phyloP scores from a whole-genome alignment of 164 flowering plant genomes.

The Berberis vulgaris region DNA sequence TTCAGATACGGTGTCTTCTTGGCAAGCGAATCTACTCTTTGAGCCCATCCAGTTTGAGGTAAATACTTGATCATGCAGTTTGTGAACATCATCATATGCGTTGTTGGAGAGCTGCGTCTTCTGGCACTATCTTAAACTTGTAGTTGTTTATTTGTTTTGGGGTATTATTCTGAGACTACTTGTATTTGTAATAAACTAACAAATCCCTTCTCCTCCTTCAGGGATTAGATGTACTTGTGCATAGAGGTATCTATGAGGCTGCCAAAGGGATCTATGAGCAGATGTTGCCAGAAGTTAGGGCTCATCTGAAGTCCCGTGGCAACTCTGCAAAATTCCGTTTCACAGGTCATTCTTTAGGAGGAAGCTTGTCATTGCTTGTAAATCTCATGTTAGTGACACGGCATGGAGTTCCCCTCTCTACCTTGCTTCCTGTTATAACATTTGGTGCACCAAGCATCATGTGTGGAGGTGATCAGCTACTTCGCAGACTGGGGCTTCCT shows the following conservation, averaged over 20 bases:
- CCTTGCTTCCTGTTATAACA: constrained; percentile 84
- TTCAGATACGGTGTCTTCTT: constrained; percentile 86
- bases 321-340: constrained; percentile 67
- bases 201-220: constrained; percentile 11
- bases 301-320: constrained; percentile 57
- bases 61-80: constrained; percentile 2
- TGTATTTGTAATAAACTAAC: no score
- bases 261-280: constrained; percentile 93
- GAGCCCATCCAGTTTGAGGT: constrained; percentile 92
- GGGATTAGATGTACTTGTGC: constrained; percentile 84
- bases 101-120: no score
- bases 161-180: no score
- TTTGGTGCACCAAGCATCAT: constrained; percentile 84
- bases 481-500: constrained; percentile 63
- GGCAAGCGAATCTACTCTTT: constrained; percentile 96
- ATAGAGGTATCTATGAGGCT: constrained; percentile 95
- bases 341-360: constrained; percentile 97
- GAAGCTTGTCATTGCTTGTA: constrained; percentile 75
- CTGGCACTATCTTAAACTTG: no score
- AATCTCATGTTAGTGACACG: constrained; percentile 85
- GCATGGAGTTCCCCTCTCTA: constrained; percentile 58
- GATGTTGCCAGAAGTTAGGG: constrained; percentile 78
- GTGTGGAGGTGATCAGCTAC: constrained; percentile 87
- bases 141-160: no score
- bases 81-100: not conserved